Evolutionary conservation across 2,329 filamentous ascomycete species (phyloP).

Genomic region (Metarhizium guizhouense): DNA sequence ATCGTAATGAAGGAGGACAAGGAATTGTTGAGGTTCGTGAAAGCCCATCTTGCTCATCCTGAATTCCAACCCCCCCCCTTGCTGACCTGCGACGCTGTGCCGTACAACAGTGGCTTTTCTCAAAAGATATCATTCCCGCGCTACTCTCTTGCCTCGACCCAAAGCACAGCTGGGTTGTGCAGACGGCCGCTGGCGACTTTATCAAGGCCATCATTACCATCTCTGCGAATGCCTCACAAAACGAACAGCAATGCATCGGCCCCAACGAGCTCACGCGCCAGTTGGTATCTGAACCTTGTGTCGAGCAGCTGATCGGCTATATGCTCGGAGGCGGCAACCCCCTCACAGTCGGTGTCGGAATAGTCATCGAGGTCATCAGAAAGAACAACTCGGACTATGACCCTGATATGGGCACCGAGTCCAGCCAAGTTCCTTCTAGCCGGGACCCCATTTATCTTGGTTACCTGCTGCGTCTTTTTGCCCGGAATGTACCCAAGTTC

Average conservation of each 20-base stretch:
- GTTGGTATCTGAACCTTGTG: slow-evolving; percentile 77
- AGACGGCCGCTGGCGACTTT: slow-evolving; percentile 95
- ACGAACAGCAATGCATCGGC: slow-evolving; percentile 97
- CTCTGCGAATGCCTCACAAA: slow-evolving; percentile 94
- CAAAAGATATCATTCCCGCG: slow-evolving; percentile 77
- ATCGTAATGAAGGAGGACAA: slow-evolving; percentile 83
- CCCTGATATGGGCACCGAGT: slow-evolving; percentile 75
- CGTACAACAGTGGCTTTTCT: slow-evolving; percentile 70
- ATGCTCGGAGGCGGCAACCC: slow-evolving; percentile 94
- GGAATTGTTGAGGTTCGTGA: slow-evolving; percentile 80
- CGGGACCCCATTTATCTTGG: slow-evolving; percentile 94
- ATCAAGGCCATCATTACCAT: slow-evolving; percentile 98
- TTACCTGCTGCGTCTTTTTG: slow-evolving; percentile 80
- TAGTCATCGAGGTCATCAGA: slow-evolving; percentile 95
- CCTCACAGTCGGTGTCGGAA: slow-evolving; percentile 90
- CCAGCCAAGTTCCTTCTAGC: slow-evolving; percentile 69
- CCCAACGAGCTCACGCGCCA: slow-evolving; percentile 95
- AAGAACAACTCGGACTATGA: slow-evolving; percentile 99
- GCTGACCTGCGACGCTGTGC: not conserved
- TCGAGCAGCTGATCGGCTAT: slow-evolving; percentile 75
- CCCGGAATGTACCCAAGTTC: slow-evolving; percentile 84
- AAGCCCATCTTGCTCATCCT: not conserved
- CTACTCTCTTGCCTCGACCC: slow-evolving; percentile 81
- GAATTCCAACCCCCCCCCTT: not conserved
- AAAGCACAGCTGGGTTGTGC: slow-evolving; percentile 78